Evolutionary conservation across 176 grass and related monocot species (phyloP).

Genomic region (Oryza meridionalis): DNA sequence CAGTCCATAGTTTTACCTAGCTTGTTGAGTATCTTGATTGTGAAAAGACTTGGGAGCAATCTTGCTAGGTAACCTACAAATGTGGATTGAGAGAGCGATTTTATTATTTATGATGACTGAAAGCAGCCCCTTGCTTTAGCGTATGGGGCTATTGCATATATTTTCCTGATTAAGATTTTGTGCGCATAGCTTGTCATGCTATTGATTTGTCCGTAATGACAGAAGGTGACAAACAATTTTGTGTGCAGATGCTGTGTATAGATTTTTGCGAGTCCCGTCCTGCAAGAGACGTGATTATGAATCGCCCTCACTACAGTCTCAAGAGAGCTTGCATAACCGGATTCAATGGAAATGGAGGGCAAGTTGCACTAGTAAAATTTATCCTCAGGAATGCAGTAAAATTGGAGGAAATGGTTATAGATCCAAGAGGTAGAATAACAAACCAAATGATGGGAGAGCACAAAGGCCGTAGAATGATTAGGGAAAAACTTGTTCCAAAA

Average conservation of each 20-base stretch:
- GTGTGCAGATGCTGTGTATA: neutral
- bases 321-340: conserved; percentile 23
- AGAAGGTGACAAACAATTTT: conserved; percentile 5
- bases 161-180: too few relatives aligned
- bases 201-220: too few relatives aligned
- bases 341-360: conserved; percentile 15
- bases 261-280: neutral
- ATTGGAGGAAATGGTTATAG: conserved; percentile 23
- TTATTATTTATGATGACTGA: too few relatives aligned
- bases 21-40: too few relatives aligned
- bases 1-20: too few relatives aligned
- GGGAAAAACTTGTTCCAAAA: neutral
- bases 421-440: neutral
- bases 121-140: too few relatives aligned
- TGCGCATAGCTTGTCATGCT: too few relatives aligned
- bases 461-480: neutral
- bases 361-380: conserved; percentile 23
- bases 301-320: conserved; percentile 15
- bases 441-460: neutral
- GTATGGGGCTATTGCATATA: neutral
- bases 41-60: too few relatives aligned
- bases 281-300: neutral
- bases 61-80: too few relatives aligned
- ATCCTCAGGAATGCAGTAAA: neutral
- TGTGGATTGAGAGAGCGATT: too few relatives aligned